Evolutionary conservation across 129 eudicot genomes (phyloP).

Genomic region (Lonicera japonica): DNA sequence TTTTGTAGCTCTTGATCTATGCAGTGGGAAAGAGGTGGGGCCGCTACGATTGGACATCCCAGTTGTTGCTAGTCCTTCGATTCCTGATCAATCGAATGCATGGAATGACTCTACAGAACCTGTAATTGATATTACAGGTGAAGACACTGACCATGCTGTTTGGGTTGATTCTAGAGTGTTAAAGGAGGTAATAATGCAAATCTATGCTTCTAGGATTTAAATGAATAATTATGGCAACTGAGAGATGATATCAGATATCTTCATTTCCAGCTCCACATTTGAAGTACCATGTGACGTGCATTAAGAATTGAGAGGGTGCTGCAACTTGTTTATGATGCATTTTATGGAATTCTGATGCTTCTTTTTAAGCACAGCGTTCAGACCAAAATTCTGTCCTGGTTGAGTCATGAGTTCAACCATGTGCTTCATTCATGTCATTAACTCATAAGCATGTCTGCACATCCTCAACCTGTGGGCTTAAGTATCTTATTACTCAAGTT

Average conservation of each 20-base stretch:
- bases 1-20: constrained; percentile 3
- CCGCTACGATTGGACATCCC: constrained; percentile 34
- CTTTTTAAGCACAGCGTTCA: background rate
- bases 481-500: too few relatives aligned
- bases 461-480: too few relatives aligned
- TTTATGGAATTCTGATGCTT: background rate
- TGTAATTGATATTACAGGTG: constrained; percentile 50
- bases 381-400: too few relatives aligned
- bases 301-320: background rate
- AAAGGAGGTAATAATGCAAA: constrained; percentile 46
- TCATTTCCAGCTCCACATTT: too few relatives aligned
- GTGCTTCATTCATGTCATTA: too few relatives aligned
- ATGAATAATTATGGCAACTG: background rate
- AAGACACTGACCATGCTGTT: constrained; percentile 27
- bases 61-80: constrained; percentile 14
- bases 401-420: too few relatives aligned
- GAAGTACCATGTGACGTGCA: background rate
- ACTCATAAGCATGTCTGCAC: too few relatives aligned
- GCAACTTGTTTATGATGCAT: background rate
- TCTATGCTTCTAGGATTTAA: background rate
- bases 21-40: constrained; percentile 73
- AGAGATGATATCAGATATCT: background rate
- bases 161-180: constrained; percentile 38
- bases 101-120: constrained; percentile 19
- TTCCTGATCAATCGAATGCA: constrained; percentile 22